Base-by-base conservation (phyloP, 2,329 filamentous ascomycete species). In the Ophiostoma australiae region DNA sequence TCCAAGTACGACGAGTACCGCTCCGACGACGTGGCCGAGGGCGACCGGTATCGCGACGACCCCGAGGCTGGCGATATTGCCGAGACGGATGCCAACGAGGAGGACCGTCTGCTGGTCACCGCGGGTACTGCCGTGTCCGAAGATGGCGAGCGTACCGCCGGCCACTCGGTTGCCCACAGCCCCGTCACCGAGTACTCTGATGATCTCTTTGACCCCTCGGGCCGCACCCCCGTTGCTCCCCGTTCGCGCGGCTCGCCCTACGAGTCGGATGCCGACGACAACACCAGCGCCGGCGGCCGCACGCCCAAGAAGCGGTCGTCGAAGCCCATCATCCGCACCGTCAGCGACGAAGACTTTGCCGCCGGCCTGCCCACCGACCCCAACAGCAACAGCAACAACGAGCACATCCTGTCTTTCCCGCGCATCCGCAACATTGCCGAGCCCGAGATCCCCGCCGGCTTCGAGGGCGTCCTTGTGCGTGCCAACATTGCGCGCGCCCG, bases 1-100 rank as follows among this genome's bases (percentile, higher is more conserved):
- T 88, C 90, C 68, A 87, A 86, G 73, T 92, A 92, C 76, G 83
- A 85, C 15, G 88, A 91, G 70, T 89, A 91, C 72, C 84, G 86
- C 68, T 76, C 84, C 44, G 81, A 86, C 72, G 79, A 86, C 72
- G 79, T 82, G 17, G 77, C 81, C 23, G 86, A 88, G 75, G 84
- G 86, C 81, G 87, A 90, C 20, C 83, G 87, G 72, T 89, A 89
- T 76, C 82, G 80, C 70, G 86, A 86, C 68, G 80, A 84, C 13
- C 71, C 72, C 27, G 79, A 82, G 68, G 74, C 76, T 4, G 75
- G 79, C 67, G 82, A 82, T 11, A 31, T 31, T 1, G 3, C 27
- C 27, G 27, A 31, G 27, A 31, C 27, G 1, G 27, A 31, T 31
- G 80, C 83, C 13, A 20, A 11, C 20, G 63, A 66, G 7, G 35